Percentiles rank a stretch among this genome's conserved stretches.
These are phyloP conservation scores for Phytophthora pistaciae DNA, from an alignment of 352 stramenopile genomes.

Conservation along the genomic window DNA sequence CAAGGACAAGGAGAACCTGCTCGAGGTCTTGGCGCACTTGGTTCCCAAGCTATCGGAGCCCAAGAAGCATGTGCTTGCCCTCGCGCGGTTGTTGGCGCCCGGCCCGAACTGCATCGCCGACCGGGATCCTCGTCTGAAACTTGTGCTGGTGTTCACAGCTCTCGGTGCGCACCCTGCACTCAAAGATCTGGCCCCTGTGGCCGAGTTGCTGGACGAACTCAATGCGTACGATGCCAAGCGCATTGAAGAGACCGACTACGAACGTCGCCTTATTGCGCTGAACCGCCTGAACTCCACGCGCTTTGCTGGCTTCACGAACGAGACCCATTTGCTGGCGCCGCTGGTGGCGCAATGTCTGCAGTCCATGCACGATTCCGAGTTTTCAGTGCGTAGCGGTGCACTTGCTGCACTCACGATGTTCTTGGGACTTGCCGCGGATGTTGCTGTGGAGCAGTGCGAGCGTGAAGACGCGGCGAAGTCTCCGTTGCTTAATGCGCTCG, in stretches of 20 bases:
- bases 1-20: constrained; percentile 85
- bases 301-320: constrained; percentile 71
- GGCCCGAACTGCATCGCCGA: constrained; percentile 81
- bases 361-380: constrained; percentile 87
- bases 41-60: constrained; percentile 78
- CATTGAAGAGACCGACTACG: constrained; percentile 89
- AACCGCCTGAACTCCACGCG: constrained; percentile 67
- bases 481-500: constrained; percentile 77
- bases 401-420: constrained; percentile 70
- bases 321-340: constrained; percentile 77
- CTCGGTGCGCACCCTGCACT: constrained; percentile 57
- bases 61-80: constrained; percentile 76
- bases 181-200: constrained; percentile 47
- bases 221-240: constrained; percentile 86
- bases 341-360: constrained; percentile 83
- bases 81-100: constrained; percentile 81
- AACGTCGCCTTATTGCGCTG: constrained; percentile 80
- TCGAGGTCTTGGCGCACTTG: constrained; percentile 79
- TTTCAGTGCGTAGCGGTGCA: constrained; percentile 82
- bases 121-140: constrained; percentile 59
- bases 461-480: constrained; percentile 38
- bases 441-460: constrained; percentile 31
- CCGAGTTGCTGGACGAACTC: constrained; percentile 55
- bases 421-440: constrained; percentile 48
- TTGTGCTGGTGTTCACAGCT: constrained; percentile 78